Percentiles rank a stretch among this genome's conserved stretches.
Evolutionary conservation across 495 filamentous ascomycete species (phyloP).

Genomic region (Talaromyces thailandensis): DNA sequence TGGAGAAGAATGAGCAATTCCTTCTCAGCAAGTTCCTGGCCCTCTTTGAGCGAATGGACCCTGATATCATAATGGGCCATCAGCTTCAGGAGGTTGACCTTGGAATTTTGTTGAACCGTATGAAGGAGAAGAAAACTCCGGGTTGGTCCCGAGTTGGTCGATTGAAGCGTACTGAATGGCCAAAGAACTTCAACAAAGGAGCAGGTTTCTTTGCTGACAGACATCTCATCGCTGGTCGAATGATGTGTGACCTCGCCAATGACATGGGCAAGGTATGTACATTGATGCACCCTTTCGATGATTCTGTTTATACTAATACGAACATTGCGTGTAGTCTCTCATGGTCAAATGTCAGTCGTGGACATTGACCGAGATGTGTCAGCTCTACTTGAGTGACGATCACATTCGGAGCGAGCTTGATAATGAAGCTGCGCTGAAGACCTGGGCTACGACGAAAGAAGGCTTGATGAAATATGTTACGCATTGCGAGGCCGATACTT

Average conservation of each 20-base stretch:
- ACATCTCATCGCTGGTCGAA: conserved; percentile 77
- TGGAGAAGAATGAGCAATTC: conserved; percentile 72
- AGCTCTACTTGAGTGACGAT: conserved; percentile 66
- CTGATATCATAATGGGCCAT: conserved; percentile 92
- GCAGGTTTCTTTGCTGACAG: conserved; percentile 89
- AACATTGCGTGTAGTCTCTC: conserved; percentile 50
- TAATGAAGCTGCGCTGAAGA: conserved; percentile 76
- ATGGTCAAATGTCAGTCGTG: conserved; percentile 97
- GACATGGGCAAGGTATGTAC: conserved; percentile 74
- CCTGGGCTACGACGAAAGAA: conserved; percentile 73
- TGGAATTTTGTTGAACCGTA: conserved; percentile 75
- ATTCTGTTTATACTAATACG: background rate
- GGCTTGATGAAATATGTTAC: conserved; percentile 88
- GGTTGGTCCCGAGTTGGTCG: conserved; percentile 90
- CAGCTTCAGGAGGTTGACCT: conserved; percentile 95
- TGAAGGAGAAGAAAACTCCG: conserved; percentile 83
- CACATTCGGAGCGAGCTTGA: conserved; percentile 72
- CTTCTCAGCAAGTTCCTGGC: conserved; percentile 83
- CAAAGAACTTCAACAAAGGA: conserved; percentile 73
- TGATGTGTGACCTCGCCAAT: conserved; percentile 91
- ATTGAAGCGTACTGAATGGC: conserved; percentile 78
- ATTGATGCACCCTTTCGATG: background rate
- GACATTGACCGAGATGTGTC: conserved; percentile 96
- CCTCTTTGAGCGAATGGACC: conserved; percentile 76
- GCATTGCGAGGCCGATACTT: conserved; percentile 91